Evolutionary conservation across 148 eudicot genomes (phyloP).

Genomic region (Rhododendron williamsianum): DNA sequence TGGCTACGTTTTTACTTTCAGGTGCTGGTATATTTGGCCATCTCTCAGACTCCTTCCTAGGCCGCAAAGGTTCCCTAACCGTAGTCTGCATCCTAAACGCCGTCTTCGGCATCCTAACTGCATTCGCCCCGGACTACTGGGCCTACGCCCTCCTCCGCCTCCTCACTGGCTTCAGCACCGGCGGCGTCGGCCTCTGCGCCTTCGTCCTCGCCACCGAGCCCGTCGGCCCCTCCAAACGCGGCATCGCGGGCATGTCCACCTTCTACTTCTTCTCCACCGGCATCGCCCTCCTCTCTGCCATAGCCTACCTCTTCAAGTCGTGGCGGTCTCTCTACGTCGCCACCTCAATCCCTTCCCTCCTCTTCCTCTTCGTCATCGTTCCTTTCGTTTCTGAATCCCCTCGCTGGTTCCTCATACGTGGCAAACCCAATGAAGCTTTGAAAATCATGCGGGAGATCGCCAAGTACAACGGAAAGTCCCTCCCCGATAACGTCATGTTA

Average conservation of each 20-base stretch:
- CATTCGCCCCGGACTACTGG: slow-evolving; percentile 48
- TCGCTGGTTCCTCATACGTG: slow-evolving; percentile 74
- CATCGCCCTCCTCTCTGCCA: slow-evolving; percentile 55
- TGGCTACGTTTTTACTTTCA: slow-evolving; percentile 16
- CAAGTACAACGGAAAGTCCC: slow-evolving; percentile 27
- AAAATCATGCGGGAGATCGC: slow-evolving; percentile 57
- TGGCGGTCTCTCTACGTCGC: slow-evolving; percentile 72
- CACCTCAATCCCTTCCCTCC: slow-evolving; percentile 64
- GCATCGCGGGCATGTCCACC: slow-evolving; percentile 81
- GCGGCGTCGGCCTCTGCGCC: slow-evolving; percentile 81
- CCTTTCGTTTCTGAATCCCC: slow-evolving; percentile 90
- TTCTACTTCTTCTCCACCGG: slow-evolving; percentile 86
- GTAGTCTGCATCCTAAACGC: slow-evolving; percentile 57
- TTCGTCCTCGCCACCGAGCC: slow-evolving; percentile 86
- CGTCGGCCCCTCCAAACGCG: slow-evolving; percentile 65
- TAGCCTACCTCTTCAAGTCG: slow-evolving; percentile 56
- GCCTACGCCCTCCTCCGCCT: slow-evolving; percentile 51
- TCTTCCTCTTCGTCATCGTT: slow-evolving; percentile 42
- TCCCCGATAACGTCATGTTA: slow-evolving; percentile 43
- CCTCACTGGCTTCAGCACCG: slow-evolving; percentile 66
- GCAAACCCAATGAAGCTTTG: slow-evolving; percentile 42
- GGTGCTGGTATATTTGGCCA: slow-evolving; percentile 93
- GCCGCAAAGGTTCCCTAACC: slow-evolving; percentile 69
- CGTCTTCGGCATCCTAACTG: slow-evolving; percentile 57
- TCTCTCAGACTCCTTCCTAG: slow-evolving; percentile 68